phyloP scores from a whole-genome alignment of 1,284 basidiomycete species.

The Trametes pubescens region DNA sequence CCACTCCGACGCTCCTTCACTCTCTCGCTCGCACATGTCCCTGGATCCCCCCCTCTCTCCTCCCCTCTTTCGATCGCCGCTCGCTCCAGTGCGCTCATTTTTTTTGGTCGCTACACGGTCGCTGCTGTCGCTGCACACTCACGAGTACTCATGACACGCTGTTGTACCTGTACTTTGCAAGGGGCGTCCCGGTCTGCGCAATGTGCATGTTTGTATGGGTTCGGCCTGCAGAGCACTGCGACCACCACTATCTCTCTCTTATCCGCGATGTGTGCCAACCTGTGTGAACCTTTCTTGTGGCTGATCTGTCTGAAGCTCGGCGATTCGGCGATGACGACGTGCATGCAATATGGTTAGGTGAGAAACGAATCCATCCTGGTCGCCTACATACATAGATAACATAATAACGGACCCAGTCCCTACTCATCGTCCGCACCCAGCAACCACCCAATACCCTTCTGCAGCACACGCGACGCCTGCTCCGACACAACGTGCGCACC shows the following conservation, averaged over 20 bases:
- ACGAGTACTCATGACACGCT: not conserved
- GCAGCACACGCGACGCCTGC: slow-evolving; percentile 76
- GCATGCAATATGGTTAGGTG: not conserved
- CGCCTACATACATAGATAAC: slow-evolving; percentile 3
- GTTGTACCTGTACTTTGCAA: slow-evolving; percentile 16
- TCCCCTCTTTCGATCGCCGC: too few species aligned
- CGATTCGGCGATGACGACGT: not conserved
- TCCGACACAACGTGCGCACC: slow-evolving; percentile 66
- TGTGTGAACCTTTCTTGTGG: not conserved
- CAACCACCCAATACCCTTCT: slow-evolving; percentile 87
- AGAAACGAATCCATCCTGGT: not conserved
- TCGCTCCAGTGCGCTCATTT: not conserved
- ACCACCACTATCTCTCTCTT: slow-evolving; percentile 9
- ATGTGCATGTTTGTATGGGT: slow-evolving; percentile 19
- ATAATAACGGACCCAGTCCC: not conserved
- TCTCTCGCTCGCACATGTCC: not conserved
- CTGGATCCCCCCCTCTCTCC: too few species aligned
- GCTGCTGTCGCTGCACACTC: too few species aligned
- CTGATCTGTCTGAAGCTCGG: too few species aligned
- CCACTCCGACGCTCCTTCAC: not conserved
- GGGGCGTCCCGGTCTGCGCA: not conserved
- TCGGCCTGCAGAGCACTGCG: slow-evolving; percentile 21
- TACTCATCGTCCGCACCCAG: slow-evolving; percentile 77
- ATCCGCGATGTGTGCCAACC: not conserved
- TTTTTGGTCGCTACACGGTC: too few species aligned